Evolutionary conservation across 805 yeast genomes (phyloP).

Genomic region (Saturnispora serradocipensis): DNA sequence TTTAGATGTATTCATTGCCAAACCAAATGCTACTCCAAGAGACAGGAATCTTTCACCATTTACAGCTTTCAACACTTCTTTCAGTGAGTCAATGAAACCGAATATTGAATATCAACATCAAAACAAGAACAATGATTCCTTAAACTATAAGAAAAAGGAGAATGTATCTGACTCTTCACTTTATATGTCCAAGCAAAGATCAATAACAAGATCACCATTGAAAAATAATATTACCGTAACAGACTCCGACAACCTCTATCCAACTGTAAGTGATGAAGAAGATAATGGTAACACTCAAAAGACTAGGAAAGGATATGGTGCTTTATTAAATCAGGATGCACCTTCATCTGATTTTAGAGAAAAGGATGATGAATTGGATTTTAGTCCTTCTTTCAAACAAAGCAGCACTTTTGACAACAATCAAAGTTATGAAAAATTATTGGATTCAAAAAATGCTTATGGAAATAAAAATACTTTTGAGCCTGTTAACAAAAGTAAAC

Average conservation of each 20-base stretch:
- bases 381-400: constrained; percentile 2
- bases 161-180: background rate
- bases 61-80: constrained; percentile 27
- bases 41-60: constrained; percentile 28
- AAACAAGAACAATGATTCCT: background rate
- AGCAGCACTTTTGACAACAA: background rate
- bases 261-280: constrained; percentile 3
- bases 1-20: constrained; percentile 5
- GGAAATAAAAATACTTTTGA: background rate
- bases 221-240: background rate
- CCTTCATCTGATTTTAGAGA: background rate
- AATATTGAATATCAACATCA: constrained; percentile 1
- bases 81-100: constrained; percentile 20
- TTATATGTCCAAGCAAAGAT: constrained; percentile 17
- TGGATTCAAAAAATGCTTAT: background rate
- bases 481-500: background rate
- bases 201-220: background rate
- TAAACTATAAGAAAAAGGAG: background rate
- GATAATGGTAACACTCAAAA: background rate
- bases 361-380: constrained; percentile 1
- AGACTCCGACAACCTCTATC: constrained; percentile 1
- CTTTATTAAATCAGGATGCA: background rate
- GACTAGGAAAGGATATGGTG: background rate
- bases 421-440: background rate
- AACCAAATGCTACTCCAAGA: background rate